A percentile compares a stretch with the other conserved stretches of the same genome.
Conservation (phyloP, 2,329 filamentous ascomycete genomes). For the Xenoacremonium recifei region DNA sequence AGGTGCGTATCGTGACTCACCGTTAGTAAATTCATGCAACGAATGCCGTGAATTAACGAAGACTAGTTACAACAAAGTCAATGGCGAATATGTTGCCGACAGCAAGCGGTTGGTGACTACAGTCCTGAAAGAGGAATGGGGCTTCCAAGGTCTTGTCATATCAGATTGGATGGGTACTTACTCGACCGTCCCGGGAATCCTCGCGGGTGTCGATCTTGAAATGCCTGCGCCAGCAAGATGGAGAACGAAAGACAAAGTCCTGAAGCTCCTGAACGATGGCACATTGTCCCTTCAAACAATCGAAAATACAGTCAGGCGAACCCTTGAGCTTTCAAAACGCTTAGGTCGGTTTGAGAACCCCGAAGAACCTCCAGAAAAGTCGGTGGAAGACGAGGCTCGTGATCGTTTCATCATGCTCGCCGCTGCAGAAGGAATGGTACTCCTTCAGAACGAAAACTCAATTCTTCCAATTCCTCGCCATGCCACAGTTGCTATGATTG, state of each 20-base stretch:
- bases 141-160: constrained; percentile 31
- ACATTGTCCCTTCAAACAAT: constrained; percentile 2
- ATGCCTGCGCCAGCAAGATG: constrained; percentile 8
- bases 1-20: neutral
- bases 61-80: constrained; percentile 22
- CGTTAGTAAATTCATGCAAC: too few relatives aligned
- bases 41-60: too few relatives aligned
- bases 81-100: constrained; percentile 18
- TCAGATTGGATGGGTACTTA: constrained; percentile 33
- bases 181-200: constrained; percentile 22
- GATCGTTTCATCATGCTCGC: constrained; percentile 4
- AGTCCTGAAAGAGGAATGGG: constrained; percentile 26
- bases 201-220: constrained; percentile 20
- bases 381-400: constrained; percentile 19
- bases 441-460: constrained; percentile 59
- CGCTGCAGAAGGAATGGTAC: constrained; percentile 39
- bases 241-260: neutral
- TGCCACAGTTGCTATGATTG: constrained; percentile 19
- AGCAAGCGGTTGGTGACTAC: constrained; percentile 10
- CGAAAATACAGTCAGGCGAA: constrained; percentile 1
- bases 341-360: constrained; percentile 8
- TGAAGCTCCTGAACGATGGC: neutral
- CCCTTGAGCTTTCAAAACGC: constrained; percentile 2
- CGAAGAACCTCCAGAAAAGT: constrained; percentile 4
- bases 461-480: constrained; percentile 46